phyloP scores from a whole-genome alignment of 1,139 yeast species.

The Taphrina pruni region DNA sequence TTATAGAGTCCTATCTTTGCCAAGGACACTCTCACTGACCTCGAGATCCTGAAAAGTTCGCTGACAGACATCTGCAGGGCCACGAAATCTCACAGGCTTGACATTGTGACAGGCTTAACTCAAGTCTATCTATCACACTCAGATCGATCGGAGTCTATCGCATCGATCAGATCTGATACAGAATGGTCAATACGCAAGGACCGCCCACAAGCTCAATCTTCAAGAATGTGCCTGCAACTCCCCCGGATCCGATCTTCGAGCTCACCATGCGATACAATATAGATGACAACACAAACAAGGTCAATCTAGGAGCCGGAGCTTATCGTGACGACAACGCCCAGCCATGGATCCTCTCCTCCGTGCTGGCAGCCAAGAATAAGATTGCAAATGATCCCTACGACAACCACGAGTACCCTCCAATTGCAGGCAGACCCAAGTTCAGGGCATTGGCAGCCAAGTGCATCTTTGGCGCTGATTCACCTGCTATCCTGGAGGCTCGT shows the following conservation, averaged over 20 bases:
- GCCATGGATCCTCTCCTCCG: constrained; percentile 89
- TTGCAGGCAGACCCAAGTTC: constrained; percentile 76
- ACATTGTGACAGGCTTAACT: too few species aligned
- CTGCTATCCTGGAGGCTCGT: constrained; percentile 44
- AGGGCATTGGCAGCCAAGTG: constrained; percentile 74
- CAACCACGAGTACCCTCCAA: constrained; percentile 91
- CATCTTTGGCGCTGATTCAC: constrained; percentile 63
- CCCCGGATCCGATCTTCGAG: constrained; percentile 64
- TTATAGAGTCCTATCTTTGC: background rate
- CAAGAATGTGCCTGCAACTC: constrained; percentile 49
- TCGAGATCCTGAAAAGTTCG: too few species aligned
- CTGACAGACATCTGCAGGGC: too few species aligned
- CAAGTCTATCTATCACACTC: too few species aligned
- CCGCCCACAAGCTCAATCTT: constrained; percentile 44
- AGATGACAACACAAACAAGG: constrained; percentile 58
- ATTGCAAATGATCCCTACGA: constrained; percentile 64
- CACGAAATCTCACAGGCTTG: too few species aligned
- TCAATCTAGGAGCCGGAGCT: constrained; percentile 79
- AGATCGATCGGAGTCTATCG: too few species aligned
- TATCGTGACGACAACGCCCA: constrained; percentile 82
- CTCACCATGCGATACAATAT: constrained; percentile 74
- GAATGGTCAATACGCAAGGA: constrained; percentile 46
- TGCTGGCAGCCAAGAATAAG: constrained; percentile 69
- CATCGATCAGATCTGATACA: background rate
- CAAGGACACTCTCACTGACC: background rate